Conservation (phyloP, 306 rosid species). For the Aeschynomene evenia region DNA sequence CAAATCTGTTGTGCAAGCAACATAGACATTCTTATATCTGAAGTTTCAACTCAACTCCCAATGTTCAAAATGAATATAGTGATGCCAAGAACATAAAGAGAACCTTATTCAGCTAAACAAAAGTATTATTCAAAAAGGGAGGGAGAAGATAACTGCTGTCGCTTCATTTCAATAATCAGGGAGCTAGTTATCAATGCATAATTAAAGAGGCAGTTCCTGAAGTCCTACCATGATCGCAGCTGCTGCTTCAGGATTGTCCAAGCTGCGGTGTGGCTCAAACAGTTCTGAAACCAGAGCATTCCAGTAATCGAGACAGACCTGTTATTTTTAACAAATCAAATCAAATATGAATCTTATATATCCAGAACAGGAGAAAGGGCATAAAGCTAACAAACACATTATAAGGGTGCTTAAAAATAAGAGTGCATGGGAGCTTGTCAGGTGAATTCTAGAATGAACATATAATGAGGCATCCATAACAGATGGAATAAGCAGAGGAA, state of each 20-base stretch:
- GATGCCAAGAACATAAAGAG: neutral
- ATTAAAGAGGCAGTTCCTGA: constrained; percentile 55
- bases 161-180: neutral
- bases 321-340: constrained; percentile 43
- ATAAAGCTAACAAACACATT: neutral
- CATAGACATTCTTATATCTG: neutral
- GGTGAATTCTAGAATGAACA: neutral
- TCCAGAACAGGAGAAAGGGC: neutral
- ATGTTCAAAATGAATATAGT: neutral
- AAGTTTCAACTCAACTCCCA: neutral
- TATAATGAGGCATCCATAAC: neutral
- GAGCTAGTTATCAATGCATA: constrained; percentile 14
- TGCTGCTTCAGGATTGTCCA: constrained; percentile 44
- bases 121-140: neutral
- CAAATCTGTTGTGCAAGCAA: neutral
- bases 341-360: constrained; percentile 32
- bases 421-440: too few species aligned
- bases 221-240: constrained; percentile 46
- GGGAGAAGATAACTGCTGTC: neutral
- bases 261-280: constrained; percentile 47
- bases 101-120: neutral
- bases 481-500: neutral
- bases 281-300: constrained; percentile 80
- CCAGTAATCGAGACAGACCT: constrained; percentile 99
- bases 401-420: neutral